phyloP scores from a whole-genome alignment of 2,329 filamentous ascomycete genomes.

The Metarhizium robertsii region DNA sequence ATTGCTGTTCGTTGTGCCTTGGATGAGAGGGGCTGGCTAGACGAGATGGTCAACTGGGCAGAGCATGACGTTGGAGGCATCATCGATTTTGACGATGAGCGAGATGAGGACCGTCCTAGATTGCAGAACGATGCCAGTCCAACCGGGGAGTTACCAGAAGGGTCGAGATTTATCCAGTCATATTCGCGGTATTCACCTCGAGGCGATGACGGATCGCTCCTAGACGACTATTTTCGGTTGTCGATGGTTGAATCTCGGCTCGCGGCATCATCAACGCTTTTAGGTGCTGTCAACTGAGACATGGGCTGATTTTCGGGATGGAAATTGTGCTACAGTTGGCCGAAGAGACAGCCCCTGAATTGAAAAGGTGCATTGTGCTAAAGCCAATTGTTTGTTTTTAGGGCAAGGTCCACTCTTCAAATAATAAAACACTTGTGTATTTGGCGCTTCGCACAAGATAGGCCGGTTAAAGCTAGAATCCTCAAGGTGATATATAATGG shows the following conservation, averaged over 20 bases:
- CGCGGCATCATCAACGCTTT: slow-evolving; percentile 9
- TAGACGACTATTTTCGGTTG: slow-evolving; percentile 19
- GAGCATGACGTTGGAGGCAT: slow-evolving; percentile 28
- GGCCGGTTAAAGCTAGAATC: too few species aligned
- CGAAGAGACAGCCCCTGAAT: neutral
- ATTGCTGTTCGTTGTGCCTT: slow-evolving; percentile 27
- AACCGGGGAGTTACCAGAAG: slow-evolving; percentile 26
- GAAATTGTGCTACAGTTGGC: neutral
- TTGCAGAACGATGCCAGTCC: slow-evolving; percentile 26
- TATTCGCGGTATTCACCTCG: slow-evolving; percentile 28
- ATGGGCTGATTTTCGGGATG: neutral
- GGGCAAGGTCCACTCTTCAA: too few species aligned
- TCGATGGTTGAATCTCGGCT: slow-evolving; percentile 11
- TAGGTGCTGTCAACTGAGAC: slow-evolving; percentile 1
- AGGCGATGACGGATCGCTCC: slow-evolving; percentile 28
- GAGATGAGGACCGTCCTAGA: slow-evolving; percentile 20
- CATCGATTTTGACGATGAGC: slow-evolving; percentile 29
- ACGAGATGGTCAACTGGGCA: slow-evolving; percentile 20
- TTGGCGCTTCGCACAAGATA: too few species aligned
- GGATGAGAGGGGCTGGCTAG: slow-evolving; percentile 27
- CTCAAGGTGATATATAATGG: too few species aligned
- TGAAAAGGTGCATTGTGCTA: too few species aligned
- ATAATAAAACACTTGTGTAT: too few species aligned
- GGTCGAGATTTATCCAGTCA: slow-evolving; percentile 18
- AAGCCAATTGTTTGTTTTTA: too few species aligned